Base-by-base conservation (phyloP, 1,139 yeast genomes). In the Trichomonascaceae sp. region DNA sequence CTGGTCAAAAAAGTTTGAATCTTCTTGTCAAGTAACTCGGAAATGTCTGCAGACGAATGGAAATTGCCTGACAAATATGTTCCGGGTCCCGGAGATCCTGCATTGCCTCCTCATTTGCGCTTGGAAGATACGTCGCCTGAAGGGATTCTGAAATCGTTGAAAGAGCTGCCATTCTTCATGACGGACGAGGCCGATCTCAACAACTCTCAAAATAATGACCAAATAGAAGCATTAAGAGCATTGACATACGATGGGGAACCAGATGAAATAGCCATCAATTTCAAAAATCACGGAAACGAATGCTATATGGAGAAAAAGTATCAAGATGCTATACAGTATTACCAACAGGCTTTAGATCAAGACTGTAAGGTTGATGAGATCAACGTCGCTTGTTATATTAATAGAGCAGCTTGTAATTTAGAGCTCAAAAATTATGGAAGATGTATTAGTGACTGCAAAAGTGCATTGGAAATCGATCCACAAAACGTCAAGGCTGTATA, bases 221-320 rank as follows among this genome's bases (percentile, higher is more conserved):
- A 82, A 53, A 72, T 95, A 20, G 98, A 93, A 66, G 99, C 99
- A 0, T 77, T 93, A 58, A 85, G 84, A 66, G 93, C 96, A 12
- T 75, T 95, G 64, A 97, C 96, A 0, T 91, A 88, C 66, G 99
- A 93, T 51, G 99, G 99, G 39, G 96, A 89, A 58, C 97, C 98
- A 0, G 83, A 86, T 63, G 99, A 93, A 65, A 75, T 91, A 49
- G 98, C 98, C 1, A 78, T 81, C 32, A 90, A 90, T 65, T 93
- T 91, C 74, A 90, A 90, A 61, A 84, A 81, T 59, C 98, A 93
- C 67, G 99, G 99, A 10, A 93, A 95, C 66, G 97, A 89, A 20
- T 81, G 88, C 58, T 93, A 78, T 72, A 84, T 81, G 67, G 74
- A 73, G 7, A 87, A 85, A 61, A 82, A 84, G 61, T 93, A 80